These are phyloP conservation scores for Cystobasidium sp. DNA, from an alignment of 1,284 basidiomycete genomes.

Conservation along the genomic window DNA sequence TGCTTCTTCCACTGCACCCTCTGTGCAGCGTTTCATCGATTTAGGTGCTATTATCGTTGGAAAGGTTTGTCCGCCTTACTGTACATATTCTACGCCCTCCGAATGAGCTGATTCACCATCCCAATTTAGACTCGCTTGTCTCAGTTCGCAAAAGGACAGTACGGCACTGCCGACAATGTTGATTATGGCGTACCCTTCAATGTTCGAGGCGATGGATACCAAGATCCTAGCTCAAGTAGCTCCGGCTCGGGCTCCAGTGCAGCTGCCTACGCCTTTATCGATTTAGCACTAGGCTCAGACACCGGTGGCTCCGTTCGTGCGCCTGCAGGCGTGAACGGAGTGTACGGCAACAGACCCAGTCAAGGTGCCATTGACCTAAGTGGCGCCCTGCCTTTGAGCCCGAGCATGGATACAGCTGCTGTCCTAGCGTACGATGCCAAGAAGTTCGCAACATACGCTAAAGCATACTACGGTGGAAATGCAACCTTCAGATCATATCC, in stretches of 20 bases:
- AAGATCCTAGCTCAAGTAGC: slow-evolving; percentile 60
- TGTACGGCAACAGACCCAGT: slow-evolving; percentile 58
- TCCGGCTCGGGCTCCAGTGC: slow-evolving; percentile 59
- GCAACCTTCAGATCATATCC: slow-evolving; percentile 54
- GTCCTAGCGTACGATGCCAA: slow-evolving; percentile 54
- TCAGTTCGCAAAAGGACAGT: slow-evolving; percentile 65
- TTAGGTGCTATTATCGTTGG: slow-evolving; percentile 64
- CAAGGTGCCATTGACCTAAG: slow-evolving; percentile 58
- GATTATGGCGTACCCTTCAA: slow-evolving; percentile 65
- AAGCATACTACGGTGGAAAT: slow-evolving; percentile 52
- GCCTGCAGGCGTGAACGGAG: slow-evolving; percentile 60
- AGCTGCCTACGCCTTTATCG: slow-evolving; percentile 59
- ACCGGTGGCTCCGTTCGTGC: slow-evolving; percentile 60
- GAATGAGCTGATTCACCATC: not conserved
- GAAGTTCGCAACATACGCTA: slow-evolving; percentile 52
- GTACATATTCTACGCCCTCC: not conserved
- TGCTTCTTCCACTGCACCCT: slow-evolving; percentile 45
- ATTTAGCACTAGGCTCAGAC: slow-evolving; percentile 60
- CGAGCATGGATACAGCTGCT: slow-evolving; percentile 53
- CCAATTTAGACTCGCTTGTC: slow-evolving; percentile 60
- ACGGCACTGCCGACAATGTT: slow-evolving; percentile 63
- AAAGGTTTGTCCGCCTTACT: slow-evolving; percentile 53
- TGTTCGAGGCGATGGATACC: slow-evolving; percentile 64
- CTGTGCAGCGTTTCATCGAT: slow-evolving; percentile 61
- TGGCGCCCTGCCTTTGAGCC: slow-evolving; percentile 59